Evolutionary conservation across 305 asterid species (phyloP), one percentile per base, ranked within the genome.

Genomic region (Withania somnifera): DNA sequence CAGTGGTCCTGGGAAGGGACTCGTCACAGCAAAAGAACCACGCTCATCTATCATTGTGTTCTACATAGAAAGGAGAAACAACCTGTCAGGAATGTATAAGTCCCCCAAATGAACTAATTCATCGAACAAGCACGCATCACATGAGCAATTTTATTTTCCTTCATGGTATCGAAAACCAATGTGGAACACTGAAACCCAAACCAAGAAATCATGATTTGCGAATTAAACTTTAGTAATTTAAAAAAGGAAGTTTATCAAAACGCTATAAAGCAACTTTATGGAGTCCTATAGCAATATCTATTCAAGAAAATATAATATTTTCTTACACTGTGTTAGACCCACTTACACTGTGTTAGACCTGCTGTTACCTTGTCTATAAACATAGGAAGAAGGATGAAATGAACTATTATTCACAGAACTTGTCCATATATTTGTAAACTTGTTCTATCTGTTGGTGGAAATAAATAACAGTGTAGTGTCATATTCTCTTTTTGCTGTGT

Each of bases 31-130:
- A 88, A 94, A 92, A 17, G 99, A 95, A 73, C 91, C 91, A 26
- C 99, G 96, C 57, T 94, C 97, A 81, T 95, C 98, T 63, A 95
- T 91, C 58, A 91, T 76, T 26, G 95, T 86, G 85, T 95, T 95
- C 97, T 95, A 91, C 82, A 84, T 24, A 30, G 19, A 73, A 79
- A 84, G 50, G 83, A 83, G 76, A 76, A 50, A 52, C 51, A 28
- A 36, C 14, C 24, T 22, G 28, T 53, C 69, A 81, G 79, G 30
- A 30, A 66, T 80, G 61, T 32, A 26, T 32, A 67, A 50, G 17
- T 19, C 57, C 28, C 36, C 79, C 79, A 32, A 20, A 14, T 67
- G 79, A 52, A 22, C 84, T 20, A 71, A 71, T 45, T 47, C 56
- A 71, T 24, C 22, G 36, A 71, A 42, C 38, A 71, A 71, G 79